Conservation (phyloP, 2,329 filamentous ascomycete species). For the Neonectria neomacrospora region DNA sequence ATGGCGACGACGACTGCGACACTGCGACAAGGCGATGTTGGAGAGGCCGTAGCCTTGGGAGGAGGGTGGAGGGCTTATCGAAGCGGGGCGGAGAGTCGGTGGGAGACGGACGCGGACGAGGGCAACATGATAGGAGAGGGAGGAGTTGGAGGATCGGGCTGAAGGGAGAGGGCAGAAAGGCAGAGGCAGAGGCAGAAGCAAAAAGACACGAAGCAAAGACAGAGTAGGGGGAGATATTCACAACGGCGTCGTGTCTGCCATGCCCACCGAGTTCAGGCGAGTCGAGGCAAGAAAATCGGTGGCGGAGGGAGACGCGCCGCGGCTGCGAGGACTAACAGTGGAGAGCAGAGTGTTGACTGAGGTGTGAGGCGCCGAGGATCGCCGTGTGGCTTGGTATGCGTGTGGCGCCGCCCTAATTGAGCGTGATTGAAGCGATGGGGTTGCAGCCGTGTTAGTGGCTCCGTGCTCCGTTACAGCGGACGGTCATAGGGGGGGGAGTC, state of each 20-base stretch:
- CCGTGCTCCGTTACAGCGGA: neutral
- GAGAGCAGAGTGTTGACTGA: slow-evolving; percentile 19
- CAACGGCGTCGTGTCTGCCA: slow-evolving; percentile 4
- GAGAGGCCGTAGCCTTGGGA: slow-evolving; percentile 4
- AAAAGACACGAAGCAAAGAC: neutral
- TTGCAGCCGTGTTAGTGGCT: slow-evolving; percentile 6
- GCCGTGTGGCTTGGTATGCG: slow-evolving; percentile 19
- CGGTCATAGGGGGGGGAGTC: neutral
- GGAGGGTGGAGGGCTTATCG: slow-evolving; percentile 11
- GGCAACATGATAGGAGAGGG: slow-evolving; percentile 21
- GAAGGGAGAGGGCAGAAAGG: neutral
- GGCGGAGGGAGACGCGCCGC: slow-evolving; percentile 3
- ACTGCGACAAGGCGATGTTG: neutral
- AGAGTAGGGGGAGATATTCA: neutral
- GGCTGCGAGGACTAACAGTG: neutral
- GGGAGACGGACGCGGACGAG: slow-evolving; percentile 7
- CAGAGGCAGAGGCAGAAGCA: neutral
- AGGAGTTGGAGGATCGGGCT: neutral
- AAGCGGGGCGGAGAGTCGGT: slow-evolving; percentile 21
- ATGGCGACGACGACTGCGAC: slow-evolving; percentile 37
- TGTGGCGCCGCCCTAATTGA: neutral
- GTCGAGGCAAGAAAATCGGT: neutral
- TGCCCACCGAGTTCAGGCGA: slow-evolving; percentile 7
- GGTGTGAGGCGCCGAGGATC: slow-evolving; percentile 17
- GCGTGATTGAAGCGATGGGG: slow-evolving; percentile 8